These are phyloP conservation scores for Desmodesmus armatus DNA, from an alignment of 139 green algal species.

Conservation along the genomic window DNA sequence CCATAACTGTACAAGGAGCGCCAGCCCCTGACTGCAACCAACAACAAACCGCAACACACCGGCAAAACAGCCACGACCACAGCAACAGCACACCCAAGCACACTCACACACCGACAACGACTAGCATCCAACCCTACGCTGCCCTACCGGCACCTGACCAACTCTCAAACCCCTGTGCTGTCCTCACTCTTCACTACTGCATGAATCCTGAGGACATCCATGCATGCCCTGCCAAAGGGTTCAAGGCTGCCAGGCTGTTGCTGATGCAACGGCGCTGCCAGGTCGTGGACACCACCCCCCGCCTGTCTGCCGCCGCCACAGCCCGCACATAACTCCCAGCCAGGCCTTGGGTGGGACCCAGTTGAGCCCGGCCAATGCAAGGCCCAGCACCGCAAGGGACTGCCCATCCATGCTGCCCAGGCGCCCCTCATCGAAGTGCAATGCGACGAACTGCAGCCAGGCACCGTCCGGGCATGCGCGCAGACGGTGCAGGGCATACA, in stretches of 20 bases:
- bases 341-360: not conserved
- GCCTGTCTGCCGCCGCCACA: not conserved
- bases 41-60: no score
- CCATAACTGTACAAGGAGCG: no score
- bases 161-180: no score
- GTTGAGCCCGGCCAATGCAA: not conserved
- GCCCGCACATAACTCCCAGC: not conserved
- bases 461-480: not conserved
- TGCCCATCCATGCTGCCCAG: not conserved
- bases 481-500: conserved; percentile 19
- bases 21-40: no score
- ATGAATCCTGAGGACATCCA: no score
- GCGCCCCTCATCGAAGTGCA: not conserved
- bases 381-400: conserved; percentile 5
- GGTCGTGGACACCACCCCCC: not conserved
- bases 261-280: conserved; percentile 11
- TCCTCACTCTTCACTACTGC: no score
- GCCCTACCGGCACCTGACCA: no score
- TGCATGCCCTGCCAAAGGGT: not conserved
- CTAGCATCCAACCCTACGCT: no score
- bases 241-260: conserved; percentile 10
- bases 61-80: no score
- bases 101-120: no score
- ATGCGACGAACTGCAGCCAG: not conserved
- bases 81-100: no score